Evolutionary conservation across 1,284 basidiomycete species (phyloP).

Genomic region (Trichosporon sp.): DNA sequence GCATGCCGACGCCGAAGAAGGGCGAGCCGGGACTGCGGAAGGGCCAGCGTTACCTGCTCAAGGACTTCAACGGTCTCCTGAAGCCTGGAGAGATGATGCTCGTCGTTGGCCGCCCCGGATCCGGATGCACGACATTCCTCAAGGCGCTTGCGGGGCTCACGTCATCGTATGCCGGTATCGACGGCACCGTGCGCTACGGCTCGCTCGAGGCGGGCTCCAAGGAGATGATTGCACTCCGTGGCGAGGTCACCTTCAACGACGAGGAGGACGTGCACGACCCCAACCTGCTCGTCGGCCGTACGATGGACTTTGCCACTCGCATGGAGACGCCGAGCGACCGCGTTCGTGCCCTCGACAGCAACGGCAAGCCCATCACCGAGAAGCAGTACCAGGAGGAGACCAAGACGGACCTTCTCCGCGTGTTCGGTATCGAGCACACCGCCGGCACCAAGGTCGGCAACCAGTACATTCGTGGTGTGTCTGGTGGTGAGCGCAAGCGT

Average conservation of each 20-base stretch:
- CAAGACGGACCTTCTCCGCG: slow-evolving; percentile 53
- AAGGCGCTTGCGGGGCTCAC: slow-evolving; percentile 50
- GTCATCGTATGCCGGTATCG: slow-evolving; percentile 47
- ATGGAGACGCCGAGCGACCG: slow-evolving; percentile 34
- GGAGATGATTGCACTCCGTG: slow-evolving; percentile 11
- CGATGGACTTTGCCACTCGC: slow-evolving; percentile 43
- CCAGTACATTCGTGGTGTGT: slow-evolving; percentile 67
- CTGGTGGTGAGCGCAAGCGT: slow-evolving; percentile 64
- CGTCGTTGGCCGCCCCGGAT: slow-evolving; percentile 48
- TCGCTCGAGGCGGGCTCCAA: slow-evolving; percentile 28
- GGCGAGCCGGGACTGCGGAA: slow-evolving; percentile 31
- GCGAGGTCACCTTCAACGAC: slow-evolving; percentile 34
- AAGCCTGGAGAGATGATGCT: slow-evolving; percentile 47
- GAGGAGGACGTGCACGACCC: slow-evolving; percentile 45
- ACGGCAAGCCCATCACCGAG: slow-evolving; percentile 38
- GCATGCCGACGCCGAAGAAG: slow-evolving; percentile 23
- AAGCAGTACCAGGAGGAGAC: slow-evolving; percentile 13
- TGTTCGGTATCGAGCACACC: slow-evolving; percentile 72
- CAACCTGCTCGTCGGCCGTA: slow-evolving; percentile 42
- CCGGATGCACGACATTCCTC: slow-evolving; percentile 52
- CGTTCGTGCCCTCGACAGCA: slow-evolving; percentile 26
- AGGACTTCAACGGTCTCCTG: slow-evolving; percentile 38
- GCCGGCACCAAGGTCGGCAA: slow-evolving; percentile 57
- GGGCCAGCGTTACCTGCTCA: slow-evolving; percentile 40
- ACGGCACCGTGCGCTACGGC: slow-evolving; percentile 50